These are phyloP conservation scores for Trypanosoma rangeli DNA, from an alignment of 208 protist genomes.

Conservation along the genomic window DNA sequence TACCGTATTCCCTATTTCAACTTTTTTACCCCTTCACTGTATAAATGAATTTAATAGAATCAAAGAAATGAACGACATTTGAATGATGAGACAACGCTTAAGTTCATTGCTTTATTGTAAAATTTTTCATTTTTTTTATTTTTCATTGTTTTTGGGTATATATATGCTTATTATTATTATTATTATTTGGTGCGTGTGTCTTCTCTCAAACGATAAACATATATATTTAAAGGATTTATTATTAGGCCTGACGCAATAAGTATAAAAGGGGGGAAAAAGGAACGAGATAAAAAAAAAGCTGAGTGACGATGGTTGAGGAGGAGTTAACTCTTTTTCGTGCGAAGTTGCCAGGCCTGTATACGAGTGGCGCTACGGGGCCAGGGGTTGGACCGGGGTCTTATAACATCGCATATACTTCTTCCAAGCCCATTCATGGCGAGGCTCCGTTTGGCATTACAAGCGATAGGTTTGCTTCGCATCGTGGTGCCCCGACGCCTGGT, in stretches of 20 bases:
- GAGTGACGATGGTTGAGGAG: conserved; percentile 39
- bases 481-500: conserved; percentile 50
- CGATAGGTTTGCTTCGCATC: conserved; percentile 35
- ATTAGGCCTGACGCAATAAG: no score
- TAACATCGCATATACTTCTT: conserved; percentile 33
- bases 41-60: conserved; percentile 12
- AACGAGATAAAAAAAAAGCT: conserved; percentile 7
- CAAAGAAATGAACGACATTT: conserved; percentile 9
- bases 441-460: conserved; percentile 80
- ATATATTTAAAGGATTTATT: no score
- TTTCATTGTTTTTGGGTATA: no score
- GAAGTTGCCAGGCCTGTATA: conserved; percentile 45
- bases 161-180: no score
- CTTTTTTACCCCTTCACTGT: conserved; percentile 16
- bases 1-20: conserved; percentile 21
- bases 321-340: conserved; percentile 75
- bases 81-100: conserved; percentile 1
- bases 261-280: background rate
- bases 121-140: no score
- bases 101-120: conserved; percentile 17
- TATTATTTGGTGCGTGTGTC: no score
- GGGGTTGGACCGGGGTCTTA: conserved; percentile 76
- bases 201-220: no score
- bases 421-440: conserved; percentile 34
- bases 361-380: conserved; percentile 37